phyloP scores from a whole-genome alignment of 768 basidiomycete genomes.

The Pleurotus tuber-regium region DNA sequence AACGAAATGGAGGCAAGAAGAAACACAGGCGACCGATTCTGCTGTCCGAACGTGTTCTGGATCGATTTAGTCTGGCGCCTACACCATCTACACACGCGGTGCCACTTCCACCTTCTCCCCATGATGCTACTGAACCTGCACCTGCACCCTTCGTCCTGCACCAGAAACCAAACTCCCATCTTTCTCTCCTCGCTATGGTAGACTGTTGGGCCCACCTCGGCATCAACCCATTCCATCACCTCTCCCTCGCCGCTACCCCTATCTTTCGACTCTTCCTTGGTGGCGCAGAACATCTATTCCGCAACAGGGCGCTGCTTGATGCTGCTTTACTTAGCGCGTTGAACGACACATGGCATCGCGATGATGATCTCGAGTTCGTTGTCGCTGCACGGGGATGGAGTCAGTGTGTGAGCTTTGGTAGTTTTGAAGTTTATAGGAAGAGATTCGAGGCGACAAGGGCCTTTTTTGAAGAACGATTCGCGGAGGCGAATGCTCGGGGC shows the following conservation, averaged over 20 bases:
- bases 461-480: slow-evolving; percentile 88
- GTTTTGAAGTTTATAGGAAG: slow-evolving; percentile 82
- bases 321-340: slow-evolving; percentile 74
- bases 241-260: slow-evolving; percentile 92
- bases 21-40: slow-evolving; percentile 62
- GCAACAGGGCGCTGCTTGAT: slow-evolving; percentile 59
- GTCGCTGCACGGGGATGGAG: slow-evolving; percentile 95
- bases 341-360: slow-evolving; percentile 73
- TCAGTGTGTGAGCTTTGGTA: slow-evolving; percentile 90
- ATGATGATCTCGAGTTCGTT: slow-evolving; percentile 93
- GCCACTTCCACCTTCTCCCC: slow-evolving; percentile 1
- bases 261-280: slow-evolving; percentile 97
- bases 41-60: slow-evolving; percentile 79
- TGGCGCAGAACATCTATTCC: slow-evolving; percentile 93
- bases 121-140: slow-evolving; percentile 11
- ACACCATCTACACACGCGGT: slow-evolving; percentile 7
- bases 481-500: slow-evolving; percentile 79
- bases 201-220: slow-evolving; percentile 92
- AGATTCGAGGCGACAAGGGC: slow-evolving; percentile 76
- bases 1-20: slow-evolving; percentile 9
- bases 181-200: slow-evolving; percentile 95
- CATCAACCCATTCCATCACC: slow-evolving; percentile 88
- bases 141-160: neutral
- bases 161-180: slow-evolving; percentile 68
- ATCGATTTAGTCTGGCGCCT: slow-evolving; percentile 81